phyloP scores from a whole-genome alignment of 345 rosid species.

The Ricinus communis region DNA sequence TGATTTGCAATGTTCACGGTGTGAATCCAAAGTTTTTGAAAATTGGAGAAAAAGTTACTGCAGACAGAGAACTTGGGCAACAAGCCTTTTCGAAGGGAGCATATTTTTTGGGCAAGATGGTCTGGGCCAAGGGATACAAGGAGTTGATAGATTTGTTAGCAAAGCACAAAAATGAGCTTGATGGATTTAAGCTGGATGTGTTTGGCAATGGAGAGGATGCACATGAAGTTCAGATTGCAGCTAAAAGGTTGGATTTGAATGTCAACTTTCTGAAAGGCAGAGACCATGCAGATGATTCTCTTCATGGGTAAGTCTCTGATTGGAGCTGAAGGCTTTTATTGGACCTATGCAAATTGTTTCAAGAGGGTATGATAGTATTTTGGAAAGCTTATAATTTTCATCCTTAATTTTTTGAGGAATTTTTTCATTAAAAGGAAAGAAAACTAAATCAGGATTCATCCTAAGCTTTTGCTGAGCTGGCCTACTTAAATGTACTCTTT shows the following conservation, averaged over 20 bases:
- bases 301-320: constrained; percentile 63
- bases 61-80: constrained; percentile 83
- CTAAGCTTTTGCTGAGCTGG: background rate
- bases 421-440: too few species aligned
- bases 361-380: background rate
- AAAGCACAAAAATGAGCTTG: constrained; percentile 73
- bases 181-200: constrained; percentile 83
- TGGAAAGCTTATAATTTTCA: background rate
- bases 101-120: constrained; percentile 95
- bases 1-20: constrained; percentile 94
- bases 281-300: constrained; percentile 93
- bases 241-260: constrained; percentile 63
- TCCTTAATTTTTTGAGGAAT: background rate
- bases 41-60: constrained; percentile 85
- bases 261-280: constrained; percentile 85
- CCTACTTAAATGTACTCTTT: too few species aligned
- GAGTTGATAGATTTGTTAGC: constrained; percentile 86
- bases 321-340: background rate
- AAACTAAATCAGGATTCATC: background rate
- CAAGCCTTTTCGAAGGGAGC: constrained; percentile 95
- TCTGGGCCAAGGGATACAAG: constrained; percentile 98
- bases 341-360: background rate
- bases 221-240: constrained; percentile 71
- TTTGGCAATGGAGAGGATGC: constrained; percentile 98
- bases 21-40: constrained; percentile 89